A percentile compares a stretch with the other conserved stretches of the same genome.
phyloP scores from a whole-genome alignment of 192 early-diverging fungal genomes.

The Mortierella alpina region DNA sequence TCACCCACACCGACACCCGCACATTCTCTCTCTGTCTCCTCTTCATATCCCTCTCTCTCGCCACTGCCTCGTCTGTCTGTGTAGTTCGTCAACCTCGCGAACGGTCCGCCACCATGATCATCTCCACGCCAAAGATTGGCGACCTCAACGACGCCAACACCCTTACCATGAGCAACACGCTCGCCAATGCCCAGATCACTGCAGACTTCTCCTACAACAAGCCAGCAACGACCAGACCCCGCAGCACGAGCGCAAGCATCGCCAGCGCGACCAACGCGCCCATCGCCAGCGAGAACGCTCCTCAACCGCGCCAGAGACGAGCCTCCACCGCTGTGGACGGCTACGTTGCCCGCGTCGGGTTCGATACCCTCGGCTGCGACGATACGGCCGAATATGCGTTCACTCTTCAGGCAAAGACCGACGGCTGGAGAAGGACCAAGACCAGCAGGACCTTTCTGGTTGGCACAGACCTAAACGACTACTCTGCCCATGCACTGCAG shows the following conservation, averaged over 20 bases:
- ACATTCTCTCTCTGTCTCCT: conserved; percentile 6
- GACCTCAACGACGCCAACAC: conserved; percentile 28
- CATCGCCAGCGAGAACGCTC: conserved; percentile 4
- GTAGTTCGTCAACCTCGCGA: not conserved
- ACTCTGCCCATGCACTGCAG: conserved; percentile 65
- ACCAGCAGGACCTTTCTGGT: conserved; percentile 61
- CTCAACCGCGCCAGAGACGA: conserved; percentile 8
- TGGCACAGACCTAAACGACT: conserved; percentile 65
- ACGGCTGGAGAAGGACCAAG: conserved; percentile 35
- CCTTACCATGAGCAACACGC: conserved; percentile 34
- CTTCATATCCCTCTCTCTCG: not conserved
- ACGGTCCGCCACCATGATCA: conserved; percentile 20
- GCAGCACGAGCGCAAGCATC: not conserved
- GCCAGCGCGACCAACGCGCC: conserved; percentile 4
- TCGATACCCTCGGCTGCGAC: conserved; percentile 44
- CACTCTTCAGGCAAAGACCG: conserved; percentile 40
- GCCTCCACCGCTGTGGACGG: conserved; percentile 10
- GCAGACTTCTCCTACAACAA: conserved; percentile 18
- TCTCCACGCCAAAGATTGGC: conserved; percentile 38
- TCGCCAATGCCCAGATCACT: conserved; percentile 31
- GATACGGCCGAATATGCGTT: conserved; percentile 43
- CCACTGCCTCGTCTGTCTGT: not conserved
- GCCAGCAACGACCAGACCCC: not conserved
- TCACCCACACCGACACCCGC: not conserved
- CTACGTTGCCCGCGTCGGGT: conserved; percentile 42